These are phyloP conservation scores for Fusarium pseudocircinatum DNA, from an alignment of 2,329 filamentous ascomycete genomes.

Conservation along the genomic window DNA sequence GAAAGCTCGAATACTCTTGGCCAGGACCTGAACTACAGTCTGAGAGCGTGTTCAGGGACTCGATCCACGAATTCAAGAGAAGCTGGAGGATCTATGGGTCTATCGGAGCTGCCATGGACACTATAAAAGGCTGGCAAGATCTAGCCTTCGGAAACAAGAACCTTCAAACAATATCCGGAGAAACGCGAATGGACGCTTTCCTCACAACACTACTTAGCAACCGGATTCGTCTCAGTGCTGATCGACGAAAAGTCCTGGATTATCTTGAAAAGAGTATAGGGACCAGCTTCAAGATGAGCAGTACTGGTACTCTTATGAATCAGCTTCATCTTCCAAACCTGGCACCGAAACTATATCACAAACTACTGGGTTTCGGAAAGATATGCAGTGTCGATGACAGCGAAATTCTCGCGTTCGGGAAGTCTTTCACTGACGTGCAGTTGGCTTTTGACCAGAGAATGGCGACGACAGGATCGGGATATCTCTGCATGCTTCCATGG, in stretches of 20 bases:
- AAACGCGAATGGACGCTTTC: neutral
- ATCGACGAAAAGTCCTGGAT: neutral
- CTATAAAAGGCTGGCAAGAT: neutral
- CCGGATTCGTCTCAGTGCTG: neutral
- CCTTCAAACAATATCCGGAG: fast-evolving
- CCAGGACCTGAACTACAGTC: neutral
- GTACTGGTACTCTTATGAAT: neutral
- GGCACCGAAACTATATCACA: neutral
- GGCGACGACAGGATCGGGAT: neutral
- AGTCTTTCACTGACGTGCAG: neutral
- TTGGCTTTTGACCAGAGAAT: neutral
- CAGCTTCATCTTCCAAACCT: fast-evolving
- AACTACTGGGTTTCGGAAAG: neutral
- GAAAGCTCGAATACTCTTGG: neutral
- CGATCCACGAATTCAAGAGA: neutral
- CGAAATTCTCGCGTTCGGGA: neutral
- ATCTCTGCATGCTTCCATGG: neutral
- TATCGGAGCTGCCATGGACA: neutral
- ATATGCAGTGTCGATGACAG: neutral
- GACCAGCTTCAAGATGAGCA: neutral
- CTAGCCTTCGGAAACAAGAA: fast-evolving
- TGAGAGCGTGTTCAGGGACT: fast-evolving
- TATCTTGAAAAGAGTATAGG: fast-evolving
- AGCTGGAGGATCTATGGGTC: neutral
- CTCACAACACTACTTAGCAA: neutral